Base-by-base conservation (phyloP, 2,329 filamentous ascomycete genomes). In the Monosporascus sp. region DNA sequence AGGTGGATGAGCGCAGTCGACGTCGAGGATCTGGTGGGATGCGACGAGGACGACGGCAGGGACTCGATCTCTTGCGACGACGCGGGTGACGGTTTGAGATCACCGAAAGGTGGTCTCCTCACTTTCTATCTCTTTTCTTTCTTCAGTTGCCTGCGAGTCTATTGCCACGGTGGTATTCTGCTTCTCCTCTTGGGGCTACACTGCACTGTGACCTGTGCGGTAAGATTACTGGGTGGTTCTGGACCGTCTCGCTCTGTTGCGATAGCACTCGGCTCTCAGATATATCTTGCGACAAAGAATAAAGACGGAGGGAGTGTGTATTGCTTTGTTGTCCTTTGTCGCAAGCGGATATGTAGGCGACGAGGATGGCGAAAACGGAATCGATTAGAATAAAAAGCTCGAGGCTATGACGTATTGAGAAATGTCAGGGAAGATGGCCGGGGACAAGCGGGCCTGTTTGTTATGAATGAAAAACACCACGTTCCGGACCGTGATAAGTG, bases 121-220 rank as follows among this genome's bases (percentile, higher is more conserved):
- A 56, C 53, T 57, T 57, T 58, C 55, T 51, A 43, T 62, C 48
- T 59, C 53, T 49, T 56, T 46, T 52, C 52, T 61, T 60, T 65
- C 63, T 55, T 67, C 62, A 67, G 63, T 62, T 56, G 60, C 55
- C 61, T 59, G 58, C 54, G 57, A 51, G 24, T 65, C 57, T 58
- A 58, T 59, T 46, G 43, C 43, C 43, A 46, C 43, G 17, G 11
- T 8, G 31, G 9, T 35, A 2, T 35, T 35, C 11, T 35, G 31
- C 31, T 17, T 16, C 17, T 46, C 53, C 61, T 63, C 47, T 57
- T 54, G 59, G 61, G 60, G 54, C 59, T 64, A 66, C 66, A 69
- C 66, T 64, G 63, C 66, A 66, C 64, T 62, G 63, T 63, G 62
- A 60, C 64, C 65, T 62, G 66, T 65, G 65, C 62, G 61, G 61